A percentile compares a stretch with the other conserved stretches of the same genome.
phyloP scores from a whole-genome alignment of 2,329 filamentous ascomycete species.

The Teratosphaeria epicoccoides region DNA sequence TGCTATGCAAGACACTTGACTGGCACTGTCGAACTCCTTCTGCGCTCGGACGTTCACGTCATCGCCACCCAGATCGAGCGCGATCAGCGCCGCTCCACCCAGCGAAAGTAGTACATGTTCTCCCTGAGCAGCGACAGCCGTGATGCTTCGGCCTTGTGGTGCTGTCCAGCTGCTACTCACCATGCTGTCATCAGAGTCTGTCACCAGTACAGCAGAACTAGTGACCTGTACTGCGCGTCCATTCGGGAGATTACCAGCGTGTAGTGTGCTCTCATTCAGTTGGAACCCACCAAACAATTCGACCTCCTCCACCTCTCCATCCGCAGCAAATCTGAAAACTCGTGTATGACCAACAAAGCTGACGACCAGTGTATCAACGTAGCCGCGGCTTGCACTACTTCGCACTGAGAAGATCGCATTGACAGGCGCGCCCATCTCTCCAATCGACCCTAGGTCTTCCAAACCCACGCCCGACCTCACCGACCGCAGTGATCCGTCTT shows the following conservation, averaged over 20 bases:
- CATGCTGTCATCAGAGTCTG: constrained; percentile 47
- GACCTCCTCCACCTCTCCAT: constrained; percentile 77
- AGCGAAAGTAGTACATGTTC: constrained; percentile 62
- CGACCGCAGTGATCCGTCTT: constrained; percentile 78
- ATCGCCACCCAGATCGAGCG: constrained; percentile 48
- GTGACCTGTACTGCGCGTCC: constrained; percentile 68
- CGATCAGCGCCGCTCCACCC: constrained; percentile 61
- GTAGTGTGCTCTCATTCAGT: constrained; percentile 60
- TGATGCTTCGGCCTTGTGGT: constrained; percentile 47
- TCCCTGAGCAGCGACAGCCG: constrained; percentile 64
- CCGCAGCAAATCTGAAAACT: constrained; percentile 60
- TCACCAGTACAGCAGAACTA: constrained; percentile 48
- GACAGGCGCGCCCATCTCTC: constrained; percentile 52
- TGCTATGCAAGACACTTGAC: constrained; percentile 79
- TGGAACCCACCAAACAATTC: constrained; percentile 62
- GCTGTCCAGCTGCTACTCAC: constrained; percentile 48
- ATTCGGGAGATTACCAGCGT: constrained; percentile 52
- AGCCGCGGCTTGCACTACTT: constrained; percentile 61
- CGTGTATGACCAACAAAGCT: constrained; percentile 78
- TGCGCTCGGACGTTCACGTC: constrained; percentile 46
- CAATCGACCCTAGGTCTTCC: constrained; percentile 69
- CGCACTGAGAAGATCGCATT: constrained; percentile 41
- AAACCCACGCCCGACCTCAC: constrained; percentile 89
- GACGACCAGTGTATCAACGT: constrained; percentile 61
- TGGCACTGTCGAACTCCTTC: constrained; percentile 52